phyloP scores from a whole-genome alignment of 2,329 filamentous ascomycete species.

The Calonectria henricotiae region DNA sequence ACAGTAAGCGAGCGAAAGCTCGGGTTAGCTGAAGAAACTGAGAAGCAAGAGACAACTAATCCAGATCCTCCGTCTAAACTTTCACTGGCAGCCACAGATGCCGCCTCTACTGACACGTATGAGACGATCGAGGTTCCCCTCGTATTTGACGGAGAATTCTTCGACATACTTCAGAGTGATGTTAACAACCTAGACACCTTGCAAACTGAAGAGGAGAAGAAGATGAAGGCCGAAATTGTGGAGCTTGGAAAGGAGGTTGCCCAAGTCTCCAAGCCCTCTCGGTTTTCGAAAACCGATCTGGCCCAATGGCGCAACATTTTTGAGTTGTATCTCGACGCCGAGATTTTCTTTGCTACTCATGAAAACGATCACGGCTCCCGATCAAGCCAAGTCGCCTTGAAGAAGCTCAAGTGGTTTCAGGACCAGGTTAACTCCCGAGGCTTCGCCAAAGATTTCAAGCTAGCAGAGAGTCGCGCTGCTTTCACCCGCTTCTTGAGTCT shows the following conservation, averaged over 20 bases:
- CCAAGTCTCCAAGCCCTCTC: conserved; percentile 75
- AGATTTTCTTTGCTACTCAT: conserved; percentile 86
- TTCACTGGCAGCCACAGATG: background rate
- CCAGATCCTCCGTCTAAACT: background rate
- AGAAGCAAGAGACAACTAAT: background rate
- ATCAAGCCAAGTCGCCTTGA: conserved; percentile 76
- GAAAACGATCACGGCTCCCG: conserved; percentile 81
- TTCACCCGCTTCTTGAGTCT: conserved; percentile 80
- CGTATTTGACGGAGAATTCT: conserved; percentile 85
- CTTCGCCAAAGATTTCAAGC: conserved; percentile 75
- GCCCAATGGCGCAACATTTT: conserved; percentile 87
- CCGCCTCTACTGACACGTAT: conserved; percentile 40
- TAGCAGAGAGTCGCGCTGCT: conserved; percentile 76
- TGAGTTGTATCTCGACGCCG: conserved; percentile 84
- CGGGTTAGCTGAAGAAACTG: background rate
- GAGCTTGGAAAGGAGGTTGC: conserved; percentile 77
- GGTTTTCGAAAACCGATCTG: conserved; percentile 77
- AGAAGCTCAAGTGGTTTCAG: conserved; percentile 81
- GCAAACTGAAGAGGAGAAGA: conserved; percentile 76
- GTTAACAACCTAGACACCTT: conserved; percentile 79
- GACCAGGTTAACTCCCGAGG: conserved; percentile 75
- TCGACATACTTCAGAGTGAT: conserved; percentile 81
- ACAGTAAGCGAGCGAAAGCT: background rate
- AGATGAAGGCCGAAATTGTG: conserved; percentile 76
- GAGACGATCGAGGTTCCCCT: conserved; percentile 80